Evolutionary conservation across 2,329 filamentous ascomycete genomes (phyloP).

Genomic region (Blumeriella jaapii): DNA sequence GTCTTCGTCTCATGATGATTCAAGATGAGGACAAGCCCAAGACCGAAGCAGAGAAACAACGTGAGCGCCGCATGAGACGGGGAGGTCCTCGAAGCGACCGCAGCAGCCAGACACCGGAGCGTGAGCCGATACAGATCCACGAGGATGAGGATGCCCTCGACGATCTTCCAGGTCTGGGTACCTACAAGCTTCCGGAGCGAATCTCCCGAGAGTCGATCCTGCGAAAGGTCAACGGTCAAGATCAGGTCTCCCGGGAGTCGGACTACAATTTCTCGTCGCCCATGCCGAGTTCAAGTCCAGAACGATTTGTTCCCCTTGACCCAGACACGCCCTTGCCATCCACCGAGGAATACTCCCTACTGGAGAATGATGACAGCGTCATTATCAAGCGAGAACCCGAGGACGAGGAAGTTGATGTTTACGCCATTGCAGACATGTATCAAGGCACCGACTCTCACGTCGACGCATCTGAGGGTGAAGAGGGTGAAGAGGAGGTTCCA

Average conservation of each 20-base stretch:
- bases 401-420: constrained; percentile 54
- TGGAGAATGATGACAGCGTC: constrained; percentile 46
- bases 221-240: constrained; percentile 63
- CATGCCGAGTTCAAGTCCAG: constrained; percentile 44
- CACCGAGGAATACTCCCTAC: constrained; percentile 54
- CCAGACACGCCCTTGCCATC: constrained; percentile 86
- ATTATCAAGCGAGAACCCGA: constrained; percentile 53
- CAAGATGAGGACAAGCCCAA: constrained; percentile 51
- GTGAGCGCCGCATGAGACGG: constrained; percentile 57
- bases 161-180: constrained; percentile 45
- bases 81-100: constrained; percentile 38
- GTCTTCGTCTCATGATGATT: constrained; percentile 79
- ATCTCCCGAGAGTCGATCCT: constrained; percentile 93
- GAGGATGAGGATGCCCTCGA: constrained; percentile 50
- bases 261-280: constrained; percentile 55
- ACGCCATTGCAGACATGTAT: constrained; percentile 57
- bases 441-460: constrained; percentile 38
- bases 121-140: constrained; percentile 28
- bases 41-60: constrained; percentile 51
- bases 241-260: constrained; percentile 43
- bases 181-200: constrained; percentile 58
- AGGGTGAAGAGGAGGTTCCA: constrained; percentile 8
- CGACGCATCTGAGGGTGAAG: constrained; percentile 14
- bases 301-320: constrained; percentile 54
- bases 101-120: constrained; percentile 27